A percentile compares a stretch with the other conserved stretches of the same genome.
Conservation (phyloP, 2,329 filamentous ascomycete genomes). For the Nemania diffusa region DNA sequence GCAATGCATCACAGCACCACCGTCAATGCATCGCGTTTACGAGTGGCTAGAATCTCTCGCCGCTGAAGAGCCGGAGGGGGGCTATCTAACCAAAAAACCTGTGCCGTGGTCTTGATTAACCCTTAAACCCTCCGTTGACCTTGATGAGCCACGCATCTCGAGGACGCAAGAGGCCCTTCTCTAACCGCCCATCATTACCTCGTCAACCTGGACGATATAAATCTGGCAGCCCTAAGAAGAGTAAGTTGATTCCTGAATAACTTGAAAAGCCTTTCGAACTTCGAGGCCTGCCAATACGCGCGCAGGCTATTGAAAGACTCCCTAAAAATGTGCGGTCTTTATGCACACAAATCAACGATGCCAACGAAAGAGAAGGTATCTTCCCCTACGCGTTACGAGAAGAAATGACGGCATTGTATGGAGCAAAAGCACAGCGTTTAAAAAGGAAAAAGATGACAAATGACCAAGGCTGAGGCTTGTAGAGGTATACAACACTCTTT, state of each 20-base stretch:
- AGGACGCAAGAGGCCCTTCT: conserved; percentile 8
- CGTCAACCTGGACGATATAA: conserved; percentile 2
- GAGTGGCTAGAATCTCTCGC: conserved; percentile 4
- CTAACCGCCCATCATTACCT: background rate
- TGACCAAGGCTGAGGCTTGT: background rate
- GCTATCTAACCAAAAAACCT: conserved; percentile 4
- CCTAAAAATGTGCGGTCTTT: conserved; percentile 14
- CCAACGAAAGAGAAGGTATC: background rate
- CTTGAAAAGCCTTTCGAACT: conserved; percentile 50
- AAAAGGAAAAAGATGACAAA: background rate
- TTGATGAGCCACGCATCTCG: background rate
- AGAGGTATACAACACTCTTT: conserved; percentile 1
- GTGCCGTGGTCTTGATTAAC: conserved; percentile 3
- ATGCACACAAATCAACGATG: conserved; percentile 1
- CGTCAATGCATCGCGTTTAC: conserved; percentile 7
- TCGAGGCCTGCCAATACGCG: conserved; percentile 5
- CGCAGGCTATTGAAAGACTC: background rate
- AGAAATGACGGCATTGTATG: background rate
- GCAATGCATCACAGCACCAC: background rate
- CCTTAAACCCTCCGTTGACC: conserved; percentile 7
- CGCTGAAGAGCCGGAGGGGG: background rate
- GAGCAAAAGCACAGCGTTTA: background rate
- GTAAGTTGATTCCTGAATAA: conserved; percentile 53
- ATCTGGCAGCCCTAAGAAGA: conserved; percentile 46
- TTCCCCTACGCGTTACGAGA: background rate